Conservation (phyloP, 306 rosid genomes). For the Mucuna pruriens region DNA sequence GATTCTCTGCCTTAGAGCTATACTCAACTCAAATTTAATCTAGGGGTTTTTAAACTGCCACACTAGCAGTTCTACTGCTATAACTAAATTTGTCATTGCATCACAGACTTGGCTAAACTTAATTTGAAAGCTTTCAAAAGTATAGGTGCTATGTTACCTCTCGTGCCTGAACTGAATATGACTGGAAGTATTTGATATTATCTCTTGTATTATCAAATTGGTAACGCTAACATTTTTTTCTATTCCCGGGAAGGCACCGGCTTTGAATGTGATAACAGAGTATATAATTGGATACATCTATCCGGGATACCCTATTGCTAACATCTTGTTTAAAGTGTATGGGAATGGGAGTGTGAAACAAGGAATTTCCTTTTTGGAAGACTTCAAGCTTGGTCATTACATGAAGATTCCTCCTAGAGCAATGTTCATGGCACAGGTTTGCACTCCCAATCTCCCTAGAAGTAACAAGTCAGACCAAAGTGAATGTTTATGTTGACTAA, state of each 20-base stretch:
- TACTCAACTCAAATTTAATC: background rate
- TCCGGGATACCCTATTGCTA: background rate
- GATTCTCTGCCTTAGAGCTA: background rate
- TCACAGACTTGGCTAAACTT: background rate
- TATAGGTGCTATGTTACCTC: background rate
- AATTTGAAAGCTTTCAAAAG: background rate
- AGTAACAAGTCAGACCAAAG: background rate
- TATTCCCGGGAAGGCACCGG: background rate
- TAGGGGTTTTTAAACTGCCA: background rate
- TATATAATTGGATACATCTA: background rate
- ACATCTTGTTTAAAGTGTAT: background rate
- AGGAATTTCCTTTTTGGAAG: background rate
- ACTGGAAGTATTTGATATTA: background rate
- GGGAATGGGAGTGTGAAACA: background rate
- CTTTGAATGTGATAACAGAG: background rate
- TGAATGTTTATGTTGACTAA: background rate
- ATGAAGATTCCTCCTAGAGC: background rate
- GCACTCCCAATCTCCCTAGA: background rate
- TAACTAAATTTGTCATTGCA: background rate
- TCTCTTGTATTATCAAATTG: background rate
- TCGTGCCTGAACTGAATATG: background rate
- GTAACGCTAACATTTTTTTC: background rate
- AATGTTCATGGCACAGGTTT: background rate
- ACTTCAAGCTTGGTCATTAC: background rate
- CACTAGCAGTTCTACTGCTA: background rate